Conservation (phyloP, 192 early-diverging fungal genomes). For the Coemansia guatemalensis region DNA sequence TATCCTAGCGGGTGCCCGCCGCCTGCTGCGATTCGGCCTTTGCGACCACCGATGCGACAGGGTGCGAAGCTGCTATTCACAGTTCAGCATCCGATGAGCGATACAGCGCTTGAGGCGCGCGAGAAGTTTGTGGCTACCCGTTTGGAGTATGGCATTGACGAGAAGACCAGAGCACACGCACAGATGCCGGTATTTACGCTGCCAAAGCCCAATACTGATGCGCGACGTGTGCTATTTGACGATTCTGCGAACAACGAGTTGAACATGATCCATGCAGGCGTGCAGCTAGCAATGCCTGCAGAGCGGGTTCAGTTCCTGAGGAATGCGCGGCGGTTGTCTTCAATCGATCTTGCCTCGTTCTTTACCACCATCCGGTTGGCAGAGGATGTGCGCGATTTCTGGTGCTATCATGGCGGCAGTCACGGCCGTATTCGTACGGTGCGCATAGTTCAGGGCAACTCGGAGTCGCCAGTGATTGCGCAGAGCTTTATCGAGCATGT, state of each 20-base stretch:
- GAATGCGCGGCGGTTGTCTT: not conserved
- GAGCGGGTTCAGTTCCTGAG: too few species aligned
- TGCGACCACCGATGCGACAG: conserved; percentile 10
- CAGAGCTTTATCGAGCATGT: conserved; percentile 11
- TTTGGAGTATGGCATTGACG: conserved; percentile 24
- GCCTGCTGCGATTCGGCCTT: conserved; percentile 13
- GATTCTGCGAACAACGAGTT: too few species aligned
- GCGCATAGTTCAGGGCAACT: conserved; percentile 28
- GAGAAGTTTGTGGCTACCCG: not conserved
- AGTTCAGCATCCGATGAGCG: conserved; percentile 8
- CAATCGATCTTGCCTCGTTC: not conserved
- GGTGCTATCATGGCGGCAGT: not conserved
- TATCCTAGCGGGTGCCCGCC: conserved; percentile 24
- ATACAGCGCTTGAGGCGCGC: not conserved
- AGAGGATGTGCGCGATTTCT: conserved; percentile 21
- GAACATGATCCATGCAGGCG: too few species aligned
- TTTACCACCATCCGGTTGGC: conserved; percentile 9
- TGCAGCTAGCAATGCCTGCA: too few species aligned
- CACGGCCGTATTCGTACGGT: not conserved
- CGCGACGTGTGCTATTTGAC: not conserved
- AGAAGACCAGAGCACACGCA: not conserved
- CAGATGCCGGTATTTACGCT: conserved; percentile 19
- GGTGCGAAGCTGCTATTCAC: conserved; percentile 3
- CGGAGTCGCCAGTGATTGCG: conserved; percentile 19
- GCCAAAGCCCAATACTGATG: conserved; percentile 14